Evolutionary conservation across 2,329 filamentous ascomycete genomes (phyloP), one percentile per base, ranked within the genome.

Genomic region (Coniochaeta sp.): DNA sequence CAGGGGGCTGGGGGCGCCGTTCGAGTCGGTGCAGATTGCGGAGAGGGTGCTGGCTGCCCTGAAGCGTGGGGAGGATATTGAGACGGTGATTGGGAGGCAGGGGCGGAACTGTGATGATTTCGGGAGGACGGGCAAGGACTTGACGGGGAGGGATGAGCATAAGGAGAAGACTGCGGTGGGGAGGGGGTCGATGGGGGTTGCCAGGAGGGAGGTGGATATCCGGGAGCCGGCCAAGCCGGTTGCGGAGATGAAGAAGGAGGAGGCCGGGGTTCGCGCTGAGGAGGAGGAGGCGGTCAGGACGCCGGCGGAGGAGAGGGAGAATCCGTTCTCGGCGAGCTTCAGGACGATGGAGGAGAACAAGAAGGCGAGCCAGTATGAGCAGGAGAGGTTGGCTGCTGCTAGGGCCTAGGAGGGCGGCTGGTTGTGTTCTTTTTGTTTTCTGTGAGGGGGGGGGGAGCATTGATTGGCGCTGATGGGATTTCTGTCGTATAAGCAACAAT

Each of bases 21-120:
- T 84, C 60, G 77, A 83, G 66, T 81, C 76, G 60, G 75, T 80
- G 3, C 75, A 78, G 7, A 72, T 73, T 24, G 81, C 81, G 0
- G 73, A 78, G 64, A 71, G 68, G 59, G 76, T 77, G 0, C 70
- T 85, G 17, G 73, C 75, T 22, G 79, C 78, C 26, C 68, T 82
- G 60, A 73, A 69, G 34, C 69, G 68, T n/a, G 81, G 80, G 1
- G 76, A 80, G 64, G 67, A 66, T 22, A 64, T 80, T 3, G 72
- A 75, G 38, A 66, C 61, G n/a, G 68, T 71, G 5, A 62, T 76
- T 24, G 67, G 64, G 6, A 64, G 58, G 31, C 61, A 68, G 60
- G 61, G 66, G 63, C 65, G 65, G 8, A 62, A 57, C 50, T 67
- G 62, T 3, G 67, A 61, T 4, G 61, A 62, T 14, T 58, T 64